Evolutionary conservation across 2,329 filamentous ascomycete species (phyloP).

Genomic region (Huntiella savannae): DNA sequence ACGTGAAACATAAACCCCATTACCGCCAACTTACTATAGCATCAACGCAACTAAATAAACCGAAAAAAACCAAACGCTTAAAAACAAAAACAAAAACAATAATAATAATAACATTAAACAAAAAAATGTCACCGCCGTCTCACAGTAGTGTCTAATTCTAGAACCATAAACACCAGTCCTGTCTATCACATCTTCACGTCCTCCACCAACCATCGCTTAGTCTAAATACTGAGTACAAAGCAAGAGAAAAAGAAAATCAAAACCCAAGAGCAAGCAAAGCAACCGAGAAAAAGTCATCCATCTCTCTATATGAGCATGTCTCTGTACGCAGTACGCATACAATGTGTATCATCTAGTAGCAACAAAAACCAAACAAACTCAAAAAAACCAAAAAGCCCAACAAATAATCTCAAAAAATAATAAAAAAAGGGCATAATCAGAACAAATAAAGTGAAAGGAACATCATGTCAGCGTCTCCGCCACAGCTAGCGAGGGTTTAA

Average conservation of each 20-base stretch:
- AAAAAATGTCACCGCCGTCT: too few relatives aligned
- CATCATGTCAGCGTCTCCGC: background rate
- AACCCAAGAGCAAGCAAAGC: background rate
- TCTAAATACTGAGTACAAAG: conserved; percentile 1
- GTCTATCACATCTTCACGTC: background rate
- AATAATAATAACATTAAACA: too few relatives aligned
- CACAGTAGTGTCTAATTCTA: too few relatives aligned
- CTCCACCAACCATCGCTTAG: background rate
- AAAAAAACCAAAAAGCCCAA: conserved; percentile 6
- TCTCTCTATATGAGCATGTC: too few relatives aligned
- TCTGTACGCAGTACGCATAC: too few relatives aligned
- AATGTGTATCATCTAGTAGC: conserved; percentile 12
- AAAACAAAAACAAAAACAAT: too few relatives aligned
- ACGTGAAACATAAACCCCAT: too few relatives aligned
- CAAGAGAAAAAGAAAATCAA: conserved; percentile 2
- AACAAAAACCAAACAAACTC: conserved; percentile 4
- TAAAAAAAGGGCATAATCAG: background rate
- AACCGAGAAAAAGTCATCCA: conserved; percentile 15
- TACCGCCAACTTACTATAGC: too few relatives aligned
- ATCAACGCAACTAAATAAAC: too few relatives aligned
- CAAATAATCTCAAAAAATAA: conserved; percentile 1
- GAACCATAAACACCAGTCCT: too few relatives aligned
- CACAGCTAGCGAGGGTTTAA: conserved; percentile 38
- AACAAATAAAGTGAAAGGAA: too few relatives aligned
- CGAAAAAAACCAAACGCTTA: too few relatives aligned